Conservation (phyloP, 2,329 filamentous ascomycete genomes). For the Chaetomium strumarium region DNA sequence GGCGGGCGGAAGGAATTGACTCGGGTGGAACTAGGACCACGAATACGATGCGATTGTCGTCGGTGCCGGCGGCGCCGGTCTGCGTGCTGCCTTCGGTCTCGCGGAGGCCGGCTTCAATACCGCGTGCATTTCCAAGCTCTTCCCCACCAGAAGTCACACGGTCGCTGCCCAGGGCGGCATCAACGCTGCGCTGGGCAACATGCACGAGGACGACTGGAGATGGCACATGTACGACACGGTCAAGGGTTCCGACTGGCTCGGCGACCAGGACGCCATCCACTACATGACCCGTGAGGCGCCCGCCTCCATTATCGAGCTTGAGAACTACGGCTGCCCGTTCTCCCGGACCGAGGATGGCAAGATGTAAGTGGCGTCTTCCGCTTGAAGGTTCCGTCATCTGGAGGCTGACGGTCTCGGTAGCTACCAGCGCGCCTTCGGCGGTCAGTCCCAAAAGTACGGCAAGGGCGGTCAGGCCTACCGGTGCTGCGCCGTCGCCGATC, state of each 20-base stretch:
- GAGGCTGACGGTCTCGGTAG: constrained; percentile 35
- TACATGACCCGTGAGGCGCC: constrained; percentile 98
- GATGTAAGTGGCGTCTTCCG: constrained; percentile 57
- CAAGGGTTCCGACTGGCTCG: constrained; percentile 95
- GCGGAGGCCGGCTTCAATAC: constrained; percentile 87
- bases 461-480: constrained; percentile 98
- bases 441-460: constrained; percentile 89
- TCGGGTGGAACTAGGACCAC: constrained; percentile 60
- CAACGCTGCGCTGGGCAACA: constrained; percentile 85
- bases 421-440: constrained; percentile 98
- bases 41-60: constrained; percentile 98
- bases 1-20: constrained; percentile 13
- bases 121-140: constrained; percentile 80
- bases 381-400: neutral
- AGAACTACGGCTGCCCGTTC: constrained; percentile 97
- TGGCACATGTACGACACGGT: constrained; percentile 99
- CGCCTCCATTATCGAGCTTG: constrained; percentile 84
- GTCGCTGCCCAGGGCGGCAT: constrained; percentile 79
- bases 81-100: constrained; percentile 78
- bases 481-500: constrained; percentile 91
- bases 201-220: constrained; percentile 98
- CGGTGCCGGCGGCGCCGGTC: constrained; percentile 73
- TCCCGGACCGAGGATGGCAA: constrained; percentile 92
- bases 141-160: constrained; percentile 79
- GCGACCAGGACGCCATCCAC: constrained; percentile 95